Evolutionary conservation across 371 early-diverging fungal genomes (phyloP), one percentile per base, ranked within the genome.

Genomic region (Aphelidium insulamus): DNA sequence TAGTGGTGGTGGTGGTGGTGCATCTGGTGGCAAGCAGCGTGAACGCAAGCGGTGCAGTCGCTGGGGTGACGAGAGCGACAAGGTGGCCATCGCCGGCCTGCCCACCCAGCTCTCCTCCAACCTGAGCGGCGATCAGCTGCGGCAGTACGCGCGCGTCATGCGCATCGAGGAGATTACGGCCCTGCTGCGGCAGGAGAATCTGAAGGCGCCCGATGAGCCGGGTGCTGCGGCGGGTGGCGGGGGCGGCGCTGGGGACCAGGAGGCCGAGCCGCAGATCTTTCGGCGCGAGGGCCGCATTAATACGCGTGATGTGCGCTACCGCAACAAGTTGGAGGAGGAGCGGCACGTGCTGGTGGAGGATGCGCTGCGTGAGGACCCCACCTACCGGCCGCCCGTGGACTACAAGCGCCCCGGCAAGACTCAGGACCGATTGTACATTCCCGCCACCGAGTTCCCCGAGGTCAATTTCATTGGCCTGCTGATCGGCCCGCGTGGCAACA

Each of bases 391-490:
- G 15, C 91, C 90, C 10, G 54, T 72, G 4, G 94, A 94, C 56
- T 90, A 87, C 54, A 77, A 76, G 39, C 55, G 69, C 27, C 73
- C 83, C 5, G 64, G 71, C 23, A 83, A 79, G 47, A 55, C 71
- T 3, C 66, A 67, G 28, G 88, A 88, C 37, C 88, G 88, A 52
- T 67, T 83, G n/a, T 90, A 77, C 44, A 85, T 95, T 34, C 97
- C 97, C 23, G 80, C 72, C 25, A 78, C 72, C 40, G 88, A 91
- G 30, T 81, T 75, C 42, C 97, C 92, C 4, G 90, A 87, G 22
- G 82, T 91, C 39, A 91, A 91, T 55, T 95, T 95, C 52, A 88
- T 91, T 43, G 97, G 97, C 20, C 68, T 86, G 31, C 54, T 95
- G 32, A 84, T 91, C 46, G 91, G 97, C 14, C 97, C 97, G 16